Base-by-base conservation (phyloP, 2,329 filamentous ascomycete species). In the Aspergillus felis region DNA sequence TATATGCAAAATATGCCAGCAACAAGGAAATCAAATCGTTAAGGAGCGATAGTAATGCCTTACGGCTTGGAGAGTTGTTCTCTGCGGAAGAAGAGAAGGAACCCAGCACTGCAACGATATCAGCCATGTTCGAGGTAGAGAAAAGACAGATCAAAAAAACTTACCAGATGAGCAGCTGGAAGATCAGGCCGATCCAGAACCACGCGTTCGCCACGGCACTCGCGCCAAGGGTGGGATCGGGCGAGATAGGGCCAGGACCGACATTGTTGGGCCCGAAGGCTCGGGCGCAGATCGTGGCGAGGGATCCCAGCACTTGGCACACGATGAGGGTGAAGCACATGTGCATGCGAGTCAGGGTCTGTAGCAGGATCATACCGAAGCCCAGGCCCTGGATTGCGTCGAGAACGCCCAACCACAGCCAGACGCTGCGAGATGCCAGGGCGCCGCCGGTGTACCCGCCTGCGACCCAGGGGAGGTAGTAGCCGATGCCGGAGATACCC, bases 371-470 rank as follows among this genome's bases (percentile, higher is more conserved):
- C 84, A 87, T 88, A 55, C 85, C 85, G 57, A 88, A 81, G 1
- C 86, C 85, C 2, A 87, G 81, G 51, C 84, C 84, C 68, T 88
- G 86, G 9, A 88, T 74, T 5, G 82, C 79, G 63, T 88, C 85
- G 14, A 88, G 76, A 6, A 87, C 79, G 27, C 85, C 86, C 0
- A 88, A 79, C 85, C 85, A 88, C 8, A 88, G 76, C 85, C 86
- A 88, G 5, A 87, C 70, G 53, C 76, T 72, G 42, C 85, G 77
- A 0, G 82, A 82, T 8, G 84, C 69, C 1, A 87, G 67, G 0
- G 85, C 82, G 2, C 81, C 79, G 7, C 79, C 77, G 0, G 82
- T 70, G n/a, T 80, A 79, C 2, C 75, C 73, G 38, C 82, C 82
- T 3, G 81, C 47, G 4, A 56, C 82, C 85, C 85, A 87, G 3